These are phyloP conservation scores for Tagetes patula DNA, from an alignment of 129 eudicot genomes.

Conservation along the genomic window DNA sequence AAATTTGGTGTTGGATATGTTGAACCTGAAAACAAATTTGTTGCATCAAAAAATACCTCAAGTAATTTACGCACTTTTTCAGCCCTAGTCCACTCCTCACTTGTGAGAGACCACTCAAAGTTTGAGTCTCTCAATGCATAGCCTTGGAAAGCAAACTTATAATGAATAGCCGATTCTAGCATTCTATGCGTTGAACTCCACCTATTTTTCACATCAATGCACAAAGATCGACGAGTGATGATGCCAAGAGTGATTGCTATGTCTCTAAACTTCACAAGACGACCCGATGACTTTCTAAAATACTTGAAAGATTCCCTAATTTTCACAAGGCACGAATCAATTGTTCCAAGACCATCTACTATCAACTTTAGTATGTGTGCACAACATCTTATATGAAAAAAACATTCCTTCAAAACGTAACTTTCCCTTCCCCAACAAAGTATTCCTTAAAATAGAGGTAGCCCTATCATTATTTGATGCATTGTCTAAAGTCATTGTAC, in stretches of 20 bases:
- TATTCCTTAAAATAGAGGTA: too few species aligned
- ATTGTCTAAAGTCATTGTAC: too few species aligned
- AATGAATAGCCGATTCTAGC: background rate
- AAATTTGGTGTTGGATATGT: background rate
- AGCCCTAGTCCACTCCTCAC: background rate
- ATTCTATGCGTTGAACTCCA: background rate
- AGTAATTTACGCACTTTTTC: background rate
- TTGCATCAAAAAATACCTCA: background rate
- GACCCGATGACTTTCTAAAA: background rate
- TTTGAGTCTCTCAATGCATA: background rate
- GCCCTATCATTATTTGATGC: too few species aligned
- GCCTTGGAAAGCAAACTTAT: background rate
- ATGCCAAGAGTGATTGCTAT: background rate
- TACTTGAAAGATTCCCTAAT: background rate
- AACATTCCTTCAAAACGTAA: too few species aligned
- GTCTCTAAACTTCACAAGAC: background rate
- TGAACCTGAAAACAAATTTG: background rate
- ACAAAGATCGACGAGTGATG: background rate
- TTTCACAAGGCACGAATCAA: background rate
- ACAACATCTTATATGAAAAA: too few species aligned
- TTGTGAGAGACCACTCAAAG: background rate
- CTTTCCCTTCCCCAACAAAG: too few species aligned
- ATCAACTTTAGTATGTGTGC: too few species aligned
- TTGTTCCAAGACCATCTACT: background rate
- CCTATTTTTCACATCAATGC: background rate